phyloP scores from a whole-genome alignment of 768 basidiomycete species.

The Leccinum aurantiacum region DNA sequence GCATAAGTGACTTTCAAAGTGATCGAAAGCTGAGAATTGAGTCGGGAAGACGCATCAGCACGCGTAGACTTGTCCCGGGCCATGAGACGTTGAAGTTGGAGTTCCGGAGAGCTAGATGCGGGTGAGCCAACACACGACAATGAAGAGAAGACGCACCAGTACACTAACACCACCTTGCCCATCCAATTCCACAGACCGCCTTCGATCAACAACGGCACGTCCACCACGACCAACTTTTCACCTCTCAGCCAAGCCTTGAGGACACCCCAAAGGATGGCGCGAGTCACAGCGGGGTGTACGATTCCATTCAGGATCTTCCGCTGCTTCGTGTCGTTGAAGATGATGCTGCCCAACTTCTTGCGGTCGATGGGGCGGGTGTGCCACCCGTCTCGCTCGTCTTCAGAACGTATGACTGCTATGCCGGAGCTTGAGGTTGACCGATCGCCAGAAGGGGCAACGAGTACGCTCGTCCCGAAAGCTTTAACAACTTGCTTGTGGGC shows the following conservation, averaged over 20 bases:
- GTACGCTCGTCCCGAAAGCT: constrained; percentile 69
- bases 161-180: constrained; percentile 83
- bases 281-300: constrained; percentile 85
- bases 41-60: constrained; percentile 69
- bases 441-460: constrained; percentile 35
- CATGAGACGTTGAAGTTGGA: constrained; percentile 85
- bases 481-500: constrained; percentile 65
- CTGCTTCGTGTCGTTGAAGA: constrained; percentile 71
- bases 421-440: not conserved
- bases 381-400: no score
- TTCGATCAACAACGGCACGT: constrained; percentile 92
- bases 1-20: constrained; percentile 77
- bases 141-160: constrained; percentile 59
- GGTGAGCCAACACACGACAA: no score
- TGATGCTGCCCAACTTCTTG: constrained; percentile 46
- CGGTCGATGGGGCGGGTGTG: no score
- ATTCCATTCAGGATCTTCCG: constrained; percentile 77
- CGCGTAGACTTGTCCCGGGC: constrained; percentile 64
- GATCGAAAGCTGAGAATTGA: constrained; percentile 66
- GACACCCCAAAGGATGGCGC: constrained; percentile 12
- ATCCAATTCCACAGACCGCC: constrained; percentile 82
- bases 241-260: constrained; percentile 74
- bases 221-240: constrained; percentile 75
- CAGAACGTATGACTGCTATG: no score
- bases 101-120: constrained; percentile 62